phyloP scores from a whole-genome alignment of 176 grass and related monocot species.

The Chrysopogon serrulatus region DNA sequence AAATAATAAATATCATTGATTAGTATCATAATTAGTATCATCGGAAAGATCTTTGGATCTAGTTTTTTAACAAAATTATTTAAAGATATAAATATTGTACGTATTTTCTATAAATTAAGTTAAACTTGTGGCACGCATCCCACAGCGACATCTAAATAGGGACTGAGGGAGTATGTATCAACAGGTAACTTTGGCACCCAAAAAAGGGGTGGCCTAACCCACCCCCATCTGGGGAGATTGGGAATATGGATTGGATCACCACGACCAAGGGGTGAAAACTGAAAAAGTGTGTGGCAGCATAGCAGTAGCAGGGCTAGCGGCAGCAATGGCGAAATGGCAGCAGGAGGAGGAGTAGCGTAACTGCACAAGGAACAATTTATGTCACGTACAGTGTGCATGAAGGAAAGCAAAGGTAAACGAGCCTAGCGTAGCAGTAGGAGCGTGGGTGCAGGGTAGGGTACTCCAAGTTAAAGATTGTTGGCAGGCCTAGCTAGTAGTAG shows the following conservation, averaged over 20 bases:
- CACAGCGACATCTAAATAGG: too few relatives aligned
- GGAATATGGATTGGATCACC: background rate
- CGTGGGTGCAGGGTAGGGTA: too few relatives aligned
- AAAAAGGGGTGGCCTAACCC: background rate
- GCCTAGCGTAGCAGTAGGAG: background rate
- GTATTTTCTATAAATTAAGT: too few relatives aligned
- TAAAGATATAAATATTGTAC: too few relatives aligned
- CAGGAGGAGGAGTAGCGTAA: background rate
- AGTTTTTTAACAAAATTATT: too few relatives aligned
- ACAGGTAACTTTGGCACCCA: background rate
- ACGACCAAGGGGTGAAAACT: background rate
- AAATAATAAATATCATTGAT: too few relatives aligned
- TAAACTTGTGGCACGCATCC: too few relatives aligned
- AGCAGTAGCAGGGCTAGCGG: background rate
- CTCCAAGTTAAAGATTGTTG: constrained; percentile 15
- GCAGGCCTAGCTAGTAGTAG: background rate
- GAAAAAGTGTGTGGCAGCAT: background rate
- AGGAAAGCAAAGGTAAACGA: too few relatives aligned
- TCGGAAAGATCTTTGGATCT: too few relatives aligned
- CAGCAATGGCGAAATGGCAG: background rate
- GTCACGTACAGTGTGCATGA: background rate
- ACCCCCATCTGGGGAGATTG: background rate
- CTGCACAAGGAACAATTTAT: constrained; percentile 22
- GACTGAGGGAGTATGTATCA: too few relatives aligned
- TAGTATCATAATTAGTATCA: too few relatives aligned